Evolutionary conservation across 768 basidiomycete species (phyloP).

Genomic region (Russula earlei): DNA sequence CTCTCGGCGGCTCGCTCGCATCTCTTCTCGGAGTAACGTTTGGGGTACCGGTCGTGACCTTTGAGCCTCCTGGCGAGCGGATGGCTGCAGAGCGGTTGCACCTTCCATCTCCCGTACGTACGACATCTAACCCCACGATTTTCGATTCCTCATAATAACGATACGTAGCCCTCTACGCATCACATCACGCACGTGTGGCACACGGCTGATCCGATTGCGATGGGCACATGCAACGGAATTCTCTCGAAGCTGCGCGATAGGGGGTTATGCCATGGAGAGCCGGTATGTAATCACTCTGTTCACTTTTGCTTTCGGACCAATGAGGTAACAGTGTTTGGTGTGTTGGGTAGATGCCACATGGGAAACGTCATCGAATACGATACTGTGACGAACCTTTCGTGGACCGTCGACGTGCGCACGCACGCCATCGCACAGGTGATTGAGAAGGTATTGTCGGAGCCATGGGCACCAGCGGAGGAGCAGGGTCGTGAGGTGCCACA

Average conservation of each 20-base stretch:
- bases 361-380: conserved; percentile 88
- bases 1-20: conserved; percentile 80
- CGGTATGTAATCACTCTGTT: conserved; percentile 28
- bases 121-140: background rate
- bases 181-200: conserved; percentile 87
- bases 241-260: conserved; percentile 70
- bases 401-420: conserved; percentile 74
- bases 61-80: conserved; percentile 70
- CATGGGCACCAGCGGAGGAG: conserved; percentile 59
- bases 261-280: conserved; percentile 79
- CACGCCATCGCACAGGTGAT: conserved; percentile 77
- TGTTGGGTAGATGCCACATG: conserved; percentile 58
- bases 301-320: background rate
- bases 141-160: background rate
- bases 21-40: conserved; percentile 83
- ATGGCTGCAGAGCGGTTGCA: conserved; percentile 68
- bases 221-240: conserved; percentile 73
- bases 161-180: conserved; percentile 48
- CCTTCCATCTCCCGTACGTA: conserved; percentile 71
- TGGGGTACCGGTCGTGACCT: conserved; percentile 85
- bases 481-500: conserved; percentile 54
- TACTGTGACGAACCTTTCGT: conserved; percentile 77
- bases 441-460: conserved; percentile 56
- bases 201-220: conserved; percentile 89
- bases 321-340: background rate